Percentiles rank a stretch among this genome's conserved stretches.
These are phyloP conservation scores for Hemisphaericaspora xylanilytica DNA, from an alignment of 1,139 yeast species.

Conservation along the genomic window DNA sequence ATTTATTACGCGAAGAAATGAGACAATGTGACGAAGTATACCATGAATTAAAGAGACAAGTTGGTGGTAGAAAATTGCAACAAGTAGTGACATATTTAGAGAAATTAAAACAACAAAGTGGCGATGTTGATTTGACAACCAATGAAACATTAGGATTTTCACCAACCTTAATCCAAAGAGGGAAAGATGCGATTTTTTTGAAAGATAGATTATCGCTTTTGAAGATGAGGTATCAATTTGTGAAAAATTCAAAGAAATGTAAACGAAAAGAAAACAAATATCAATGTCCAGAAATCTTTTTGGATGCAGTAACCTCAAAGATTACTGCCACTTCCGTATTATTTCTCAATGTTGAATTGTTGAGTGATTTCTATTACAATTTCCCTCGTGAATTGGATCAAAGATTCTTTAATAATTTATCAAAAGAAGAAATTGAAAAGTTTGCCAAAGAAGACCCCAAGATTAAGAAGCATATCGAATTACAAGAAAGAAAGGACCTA, in stretches of 20 bases:
- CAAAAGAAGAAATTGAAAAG: slow-evolving; percentile 74
- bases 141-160: slow-evolving; percentile 79
- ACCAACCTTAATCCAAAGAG: slow-evolving; percentile 63
- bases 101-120: slow-evolving; percentile 45
- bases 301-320: slow-evolving; percentile 91
- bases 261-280: slow-evolving; percentile 76
- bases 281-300: slow-evolving; percentile 90
- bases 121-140: slow-evolving; percentile 41
- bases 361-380: slow-evolving; percentile 92
- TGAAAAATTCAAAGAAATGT: slow-evolving; percentile 72
- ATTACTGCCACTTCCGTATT: slow-evolving; percentile 89
- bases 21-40: slow-evolving; percentile 74
- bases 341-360: slow-evolving; percentile 86
- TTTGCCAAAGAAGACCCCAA: slow-evolving; percentile 96
- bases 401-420: slow-evolving; percentile 61
- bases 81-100: slow-evolving; percentile 80
- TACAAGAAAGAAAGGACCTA: slow-evolving; percentile 89
- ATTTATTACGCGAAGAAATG: slow-evolving; percentile 76
- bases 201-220: slow-evolving; percentile 72
- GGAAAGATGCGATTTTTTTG: slow-evolving; percentile 83
- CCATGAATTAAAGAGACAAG: slow-evolving; percentile 58
- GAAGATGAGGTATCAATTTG: slow-evolving; percentile 70
- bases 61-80: slow-evolving; percentile 79
- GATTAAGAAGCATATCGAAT: slow-evolving; percentile 82
- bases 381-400: slow-evolving; percentile 92